A percentile compares a stretch with the other conserved stretches of the same genome.
Conservation (phyloP, 192 early-diverging fungal species). For the Fimicolochytrium jonesii region DNA sequence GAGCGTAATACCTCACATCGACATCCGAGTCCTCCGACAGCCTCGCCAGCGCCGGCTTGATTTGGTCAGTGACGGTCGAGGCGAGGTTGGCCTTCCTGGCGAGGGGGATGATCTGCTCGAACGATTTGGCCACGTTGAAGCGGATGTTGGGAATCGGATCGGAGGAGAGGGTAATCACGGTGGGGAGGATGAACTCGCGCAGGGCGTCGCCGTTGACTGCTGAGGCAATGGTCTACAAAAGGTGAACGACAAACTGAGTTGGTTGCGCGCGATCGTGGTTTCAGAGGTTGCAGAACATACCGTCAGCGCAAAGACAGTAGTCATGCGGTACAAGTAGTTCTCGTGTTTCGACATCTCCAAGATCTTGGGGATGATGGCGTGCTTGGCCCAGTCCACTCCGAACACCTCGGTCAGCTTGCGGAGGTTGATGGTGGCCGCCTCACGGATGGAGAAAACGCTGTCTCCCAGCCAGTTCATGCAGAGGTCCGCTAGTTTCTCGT, state of each 20-base stretch:
- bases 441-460: constrained; percentile 93
- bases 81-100: constrained; percentile 66
- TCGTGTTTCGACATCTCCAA: constrained; percentile 81
- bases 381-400: constrained; percentile 97
- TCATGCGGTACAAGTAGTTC: constrained; percentile 98
- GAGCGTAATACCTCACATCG: constrained; percentile 93
- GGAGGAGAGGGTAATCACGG: constrained; percentile 71
- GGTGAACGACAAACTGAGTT: not conserved
- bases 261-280: not conserved
- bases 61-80: constrained; percentile 53
- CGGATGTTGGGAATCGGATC: constrained; percentile 99
- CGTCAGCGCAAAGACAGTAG: constrained; percentile 92
- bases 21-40: constrained; percentile 85
- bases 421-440: constrained; percentile 93
- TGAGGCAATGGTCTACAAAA: constrained; percentile 74
- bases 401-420: constrained; percentile 96
- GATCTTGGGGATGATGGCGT: constrained; percentile 91
- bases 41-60: constrained; percentile 79
- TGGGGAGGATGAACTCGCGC: constrained; percentile 83
- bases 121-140: constrained; percentile 97
- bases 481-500: constrained; percentile 88
- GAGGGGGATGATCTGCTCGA: constrained; percentile 78
- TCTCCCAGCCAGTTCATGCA: constrained; percentile 99
- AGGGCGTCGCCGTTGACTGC: constrained; percentile 84
- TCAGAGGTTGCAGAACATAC: constrained; percentile 36